Evolutionary conservation across 2,329 filamentous ascomycete genomes (phyloP).

Genomic region (Penicillium rolfsii): DNA sequence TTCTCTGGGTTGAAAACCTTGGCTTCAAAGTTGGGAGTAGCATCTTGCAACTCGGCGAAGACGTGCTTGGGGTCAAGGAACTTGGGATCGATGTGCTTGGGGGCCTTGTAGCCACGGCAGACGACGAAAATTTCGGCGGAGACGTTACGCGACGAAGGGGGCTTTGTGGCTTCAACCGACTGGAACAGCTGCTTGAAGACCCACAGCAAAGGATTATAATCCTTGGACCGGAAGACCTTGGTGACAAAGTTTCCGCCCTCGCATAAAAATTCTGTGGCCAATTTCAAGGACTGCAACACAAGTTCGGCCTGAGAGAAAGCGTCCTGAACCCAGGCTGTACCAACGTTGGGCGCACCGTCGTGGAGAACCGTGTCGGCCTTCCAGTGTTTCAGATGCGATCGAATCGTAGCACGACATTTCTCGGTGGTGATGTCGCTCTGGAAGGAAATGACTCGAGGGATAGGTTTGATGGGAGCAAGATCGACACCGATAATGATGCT

Average conservation of each 20-base stretch:
- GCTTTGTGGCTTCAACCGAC: constrained; percentile 96
- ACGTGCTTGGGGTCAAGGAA: constrained; percentile 88
- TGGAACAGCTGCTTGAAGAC: constrained; percentile 96
- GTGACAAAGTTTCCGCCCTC: constrained; percentile 94
- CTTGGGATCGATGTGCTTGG: constrained; percentile 87
- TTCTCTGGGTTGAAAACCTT: constrained; percentile 97
- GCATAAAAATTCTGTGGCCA: constrained; percentile 89
- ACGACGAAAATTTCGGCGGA: constrained; percentile 99
- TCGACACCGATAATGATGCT: constrained; percentile 94
- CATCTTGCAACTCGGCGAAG: constrained; percentile 86
- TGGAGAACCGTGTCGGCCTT: constrained; percentile 95
- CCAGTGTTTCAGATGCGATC: constrained; percentile 89
- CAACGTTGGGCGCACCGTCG: constrained; percentile 96
- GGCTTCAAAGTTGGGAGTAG: constrained; percentile 91
- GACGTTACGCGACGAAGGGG: constrained; percentile 91
- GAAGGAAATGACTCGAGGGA: constrained; percentile 91
- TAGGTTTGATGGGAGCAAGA: constrained; percentile 91
- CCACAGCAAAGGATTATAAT: constrained; percentile 95
- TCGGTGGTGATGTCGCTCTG: constrained; percentile 98
- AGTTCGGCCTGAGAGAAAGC: constrained; percentile 97
- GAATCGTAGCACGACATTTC: constrained; percentile 87
- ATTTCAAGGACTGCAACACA: constrained; percentile 83
- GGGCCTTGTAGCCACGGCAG: constrained; percentile 91
- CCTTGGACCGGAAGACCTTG: constrained; percentile 95
- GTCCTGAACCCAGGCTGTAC: constrained; percentile 97